Evolutionary conservation across 2,329 filamentous ascomycete genomes (phyloP).

Genomic region (Colletotrichum sp.): DNA sequence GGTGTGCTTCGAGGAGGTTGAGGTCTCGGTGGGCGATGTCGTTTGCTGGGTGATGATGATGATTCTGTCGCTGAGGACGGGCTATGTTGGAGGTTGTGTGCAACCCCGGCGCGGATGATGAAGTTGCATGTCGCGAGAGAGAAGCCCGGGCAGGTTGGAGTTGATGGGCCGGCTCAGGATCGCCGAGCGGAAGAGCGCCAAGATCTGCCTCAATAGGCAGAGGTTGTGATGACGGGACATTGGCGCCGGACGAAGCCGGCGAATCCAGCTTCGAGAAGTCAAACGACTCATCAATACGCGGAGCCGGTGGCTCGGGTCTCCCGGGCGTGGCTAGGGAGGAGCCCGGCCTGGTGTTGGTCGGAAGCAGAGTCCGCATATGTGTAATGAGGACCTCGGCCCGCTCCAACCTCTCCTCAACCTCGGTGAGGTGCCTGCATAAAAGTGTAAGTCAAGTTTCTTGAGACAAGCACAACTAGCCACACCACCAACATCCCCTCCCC

Average conservation of each 20-base stretch:
- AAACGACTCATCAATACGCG: neutral
- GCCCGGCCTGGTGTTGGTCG: constrained; percentile 26
- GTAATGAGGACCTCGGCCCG: constrained; percentile 34
- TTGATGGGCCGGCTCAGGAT: neutral
- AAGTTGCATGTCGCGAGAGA: neutral
- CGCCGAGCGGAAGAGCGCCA: neutral
- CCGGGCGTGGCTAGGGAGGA: neutral
- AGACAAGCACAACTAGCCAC: neutral
- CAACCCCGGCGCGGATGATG: neutral
- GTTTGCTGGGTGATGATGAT: neutral
- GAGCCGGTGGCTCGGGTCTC: neutral
- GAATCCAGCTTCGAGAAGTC: neutral
- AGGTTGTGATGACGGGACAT: neutral
- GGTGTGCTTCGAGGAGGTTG: constrained; percentile 34
- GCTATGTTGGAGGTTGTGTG: neutral
- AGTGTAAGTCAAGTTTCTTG: constrained; percentile 4
- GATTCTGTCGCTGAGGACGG: neutral
- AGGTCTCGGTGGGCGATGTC: constrained; percentile 2
- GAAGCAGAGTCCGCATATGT: constrained; percentile 33
- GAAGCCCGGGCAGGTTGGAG: neutral
- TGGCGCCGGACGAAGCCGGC: neutral
- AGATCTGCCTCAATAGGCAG: neutral
- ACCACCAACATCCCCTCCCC: neutral
- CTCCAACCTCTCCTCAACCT: constrained; percentile 47
- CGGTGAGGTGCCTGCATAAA: constrained; percentile 40